Evolutionary conservation across 129 eudicot genomes (phyloP).

Genomic region (Lonicera japonica): DNA sequence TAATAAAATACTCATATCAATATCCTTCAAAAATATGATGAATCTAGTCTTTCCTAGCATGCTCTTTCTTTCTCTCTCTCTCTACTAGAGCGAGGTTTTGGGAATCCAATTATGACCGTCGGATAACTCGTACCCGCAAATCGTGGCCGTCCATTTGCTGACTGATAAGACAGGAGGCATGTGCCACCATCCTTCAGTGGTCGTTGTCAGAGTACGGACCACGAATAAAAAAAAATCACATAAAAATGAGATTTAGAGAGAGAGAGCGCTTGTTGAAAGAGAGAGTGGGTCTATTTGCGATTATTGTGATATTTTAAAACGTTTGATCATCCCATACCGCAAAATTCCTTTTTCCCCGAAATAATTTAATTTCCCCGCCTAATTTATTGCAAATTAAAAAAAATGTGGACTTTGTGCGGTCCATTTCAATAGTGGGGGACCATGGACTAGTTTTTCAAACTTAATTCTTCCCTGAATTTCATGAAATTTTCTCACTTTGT

Average conservation of each 20-base stretch:
- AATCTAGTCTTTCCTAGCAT: no score
- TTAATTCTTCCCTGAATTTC: constrained; percentile 9
- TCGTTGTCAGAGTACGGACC: constrained; percentile 99
- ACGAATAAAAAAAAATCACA: constrained; percentile 18
- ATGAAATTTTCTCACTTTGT: not conserved
- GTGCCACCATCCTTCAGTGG: constrained; percentile 99
- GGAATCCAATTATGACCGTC: constrained; percentile 46
- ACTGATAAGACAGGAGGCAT: constrained; percentile 86
- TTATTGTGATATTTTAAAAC: not conserved
- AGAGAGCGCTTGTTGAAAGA: constrained; percentile 6
- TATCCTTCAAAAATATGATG: no score
- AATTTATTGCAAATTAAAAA: not conserved
- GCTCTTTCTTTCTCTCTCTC: constrained; percentile 19
- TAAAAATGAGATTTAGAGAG: constrained; percentile 12
- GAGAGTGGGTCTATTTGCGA: not conserved
- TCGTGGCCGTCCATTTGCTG: constrained; percentile 60
- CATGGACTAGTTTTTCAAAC: not conserved
- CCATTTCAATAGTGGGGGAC: constrained; percentile 1
- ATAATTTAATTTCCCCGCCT: constrained; percentile 1
- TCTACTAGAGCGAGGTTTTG: constrained; percentile 11
- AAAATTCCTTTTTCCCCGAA: not conserved
- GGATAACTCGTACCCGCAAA: constrained; percentile 58
- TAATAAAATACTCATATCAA: no score
- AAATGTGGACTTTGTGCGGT: not conserved
- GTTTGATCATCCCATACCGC: not conserved